phyloP scores from a whole-genome alignment of 176 grass and related monocot species.

The Triticum aestivum region IWGSC_CS_RefSeq_v2.1 NC_057800.1:118164769-118165268 shows the following conservation, averaged over 20 bases:
- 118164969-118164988: slow-evolving; percentile 12
- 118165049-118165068: slow-evolving; percentile 27
- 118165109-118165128: slow-evolving; percentile 40
- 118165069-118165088: slow-evolving; percentile 41
- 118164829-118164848: slow-evolving; percentile 18
- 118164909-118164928: background rate
- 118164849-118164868: slow-evolving; percentile 24
- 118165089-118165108: slow-evolving; percentile 44
- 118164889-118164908: slow-evolving; percentile 11
- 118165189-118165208: slow-evolving; percentile 46
- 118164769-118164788: background rate
- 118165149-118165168: slow-evolving; percentile 29
- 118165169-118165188: slow-evolving; percentile 29
- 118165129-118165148: slow-evolving; percentile 43
- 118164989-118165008: slow-evolving; percentile 12
- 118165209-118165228: slow-evolving; percentile 41
- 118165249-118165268: slow-evolving; percentile 28
- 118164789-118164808: slow-evolving; percentile 5
- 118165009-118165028: background rate
- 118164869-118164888: background rate
- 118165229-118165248: slow-evolving; percentile 38
- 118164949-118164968: slow-evolving; percentile 22
- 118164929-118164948: slow-evolving; percentile 16
- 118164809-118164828: background rate
- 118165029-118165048: slow-evolving; percentile 24